Conservation (phyloP, 805 yeast genomes). For the Zygotorulaspora florentina region DNA sequence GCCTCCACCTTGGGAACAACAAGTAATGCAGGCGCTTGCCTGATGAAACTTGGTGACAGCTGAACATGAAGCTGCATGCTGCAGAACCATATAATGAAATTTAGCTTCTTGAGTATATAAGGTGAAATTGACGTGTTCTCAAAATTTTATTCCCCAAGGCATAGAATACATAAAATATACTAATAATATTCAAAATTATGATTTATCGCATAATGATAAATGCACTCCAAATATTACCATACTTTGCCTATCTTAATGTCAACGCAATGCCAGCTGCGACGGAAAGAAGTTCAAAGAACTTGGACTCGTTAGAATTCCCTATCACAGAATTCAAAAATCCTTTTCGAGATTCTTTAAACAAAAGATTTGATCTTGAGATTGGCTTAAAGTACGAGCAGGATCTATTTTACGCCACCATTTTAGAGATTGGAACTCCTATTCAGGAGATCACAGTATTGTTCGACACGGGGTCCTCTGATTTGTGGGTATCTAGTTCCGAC, state of each 20-base stretch:
- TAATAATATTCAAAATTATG: too few species aligned
- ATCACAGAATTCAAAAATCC: background rate
- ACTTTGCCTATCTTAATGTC: background rate
- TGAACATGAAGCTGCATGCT: too few species aligned
- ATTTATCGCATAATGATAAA: too few species aligned
- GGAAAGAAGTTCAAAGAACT: background rate
- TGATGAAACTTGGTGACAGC: too few species aligned
- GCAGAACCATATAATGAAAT: too few species aligned
- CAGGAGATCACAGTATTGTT: constrained; percentile 41
- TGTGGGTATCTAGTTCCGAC: constrained; percentile 42
- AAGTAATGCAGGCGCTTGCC: too few species aligned
- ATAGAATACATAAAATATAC: too few species aligned
- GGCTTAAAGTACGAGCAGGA: constrained; percentile 17
- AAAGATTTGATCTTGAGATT: constrained; percentile 4
- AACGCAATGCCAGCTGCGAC: constrained; percentile 1
- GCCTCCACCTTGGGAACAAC: too few species aligned
- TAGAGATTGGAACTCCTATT: constrained; percentile 41
- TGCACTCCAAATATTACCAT: background rate
- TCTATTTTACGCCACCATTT: constrained; percentile 29
- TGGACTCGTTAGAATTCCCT: constrained; percentile 6
- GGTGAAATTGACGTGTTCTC: too few species aligned
- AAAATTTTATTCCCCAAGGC: too few species aligned
- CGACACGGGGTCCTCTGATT: constrained; percentile 49
- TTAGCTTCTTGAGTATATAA: too few species aligned
- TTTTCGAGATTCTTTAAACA: background rate